A percentile compares a stretch with the other conserved stretches of the same genome.
Evolutionary conservation across 2,329 filamentous ascomycete species (phyloP).

Genomic region (Sporothrix variecibatus): DNA sequence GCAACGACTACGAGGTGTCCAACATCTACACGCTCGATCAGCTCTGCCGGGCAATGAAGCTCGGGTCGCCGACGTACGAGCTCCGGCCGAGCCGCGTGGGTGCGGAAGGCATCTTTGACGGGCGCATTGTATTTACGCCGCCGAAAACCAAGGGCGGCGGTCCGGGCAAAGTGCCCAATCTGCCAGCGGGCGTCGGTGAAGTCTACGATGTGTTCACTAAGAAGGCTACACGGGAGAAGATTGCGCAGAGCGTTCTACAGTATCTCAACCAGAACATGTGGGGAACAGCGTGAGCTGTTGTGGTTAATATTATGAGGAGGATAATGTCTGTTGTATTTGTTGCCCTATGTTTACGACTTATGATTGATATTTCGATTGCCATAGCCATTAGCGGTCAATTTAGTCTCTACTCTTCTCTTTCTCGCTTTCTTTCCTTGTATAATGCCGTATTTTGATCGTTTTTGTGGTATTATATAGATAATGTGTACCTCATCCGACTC

Average conservation of each 20-base stretch:
- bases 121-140: slow-evolving; percentile 37
- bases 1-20: slow-evolving; percentile 27
- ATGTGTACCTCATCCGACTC: slow-evolving; percentile 2
- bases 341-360: not conserved
- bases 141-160: slow-evolving; percentile 34
- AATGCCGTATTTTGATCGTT: not conserved
- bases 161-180: not conserved
- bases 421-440: not conserved
- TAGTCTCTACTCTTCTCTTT: not conserved
- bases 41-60: slow-evolving; percentile 24
- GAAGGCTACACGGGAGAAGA: slow-evolving; percentile 40
- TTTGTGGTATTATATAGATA: not conserved
- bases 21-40: slow-evolving; percentile 34
- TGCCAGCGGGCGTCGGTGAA: slow-evolving; percentile 40
- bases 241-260: slow-evolving; percentile 45
- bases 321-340: not conserved
- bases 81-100: not conserved
- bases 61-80: slow-evolving; percentile 24
- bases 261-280: slow-evolving; percentile 36
- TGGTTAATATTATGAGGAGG: not conserved
- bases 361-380: not conserved
- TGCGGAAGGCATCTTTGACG: slow-evolving; percentile 40
- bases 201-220: slow-evolving; percentile 41
- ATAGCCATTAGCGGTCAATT: not conserved
- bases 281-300: not conserved